Percentiles rank a stretch among this genome's conserved stretches.
Conservation (phyloP, 2,329 filamentous ascomycete species). For the Madurella mycetomatis region DNA sequence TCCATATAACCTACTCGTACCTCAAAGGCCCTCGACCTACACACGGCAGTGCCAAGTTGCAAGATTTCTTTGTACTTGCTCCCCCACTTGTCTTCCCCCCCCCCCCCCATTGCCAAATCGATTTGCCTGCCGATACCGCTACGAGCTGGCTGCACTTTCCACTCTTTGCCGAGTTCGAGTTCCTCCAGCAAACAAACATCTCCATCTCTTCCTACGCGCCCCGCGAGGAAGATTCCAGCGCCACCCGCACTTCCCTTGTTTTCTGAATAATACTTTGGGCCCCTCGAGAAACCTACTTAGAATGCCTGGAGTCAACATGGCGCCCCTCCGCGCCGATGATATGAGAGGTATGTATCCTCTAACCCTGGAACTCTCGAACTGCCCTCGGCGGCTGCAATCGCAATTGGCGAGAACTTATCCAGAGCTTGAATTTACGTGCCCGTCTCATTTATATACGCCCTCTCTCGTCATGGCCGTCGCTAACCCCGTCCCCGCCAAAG, state of each 20-base stretch:
- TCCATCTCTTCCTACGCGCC: neutral
- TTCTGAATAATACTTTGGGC: neutral
- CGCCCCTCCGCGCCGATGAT: conserved; percentile 43
- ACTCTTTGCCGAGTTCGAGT: neutral
- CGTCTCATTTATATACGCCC: neutral
- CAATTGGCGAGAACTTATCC: neutral
- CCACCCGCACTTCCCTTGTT: neutral
- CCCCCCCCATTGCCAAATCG: neutral
- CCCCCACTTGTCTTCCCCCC: neutral
- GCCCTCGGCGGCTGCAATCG: neutral
- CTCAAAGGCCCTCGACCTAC: neutral
- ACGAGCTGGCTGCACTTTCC: neutral
- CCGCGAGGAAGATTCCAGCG: neutral
- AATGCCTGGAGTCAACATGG: conserved; percentile 41
- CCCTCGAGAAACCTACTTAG: conserved; percentile 15
- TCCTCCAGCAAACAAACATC: neutral
- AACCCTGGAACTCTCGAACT: neutral
- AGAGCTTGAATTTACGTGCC: neutral
- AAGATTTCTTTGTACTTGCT: too few relatives aligned
- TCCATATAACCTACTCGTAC: neutral
- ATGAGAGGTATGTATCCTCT: conserved; percentile 30
- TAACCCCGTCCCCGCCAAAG: conserved; percentile 43
- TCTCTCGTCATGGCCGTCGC: conserved; percentile 10
- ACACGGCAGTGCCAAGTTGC: too few relatives aligned
- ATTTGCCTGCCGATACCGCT: neutral